Evolutionary conservation across 495 filamentous ascomycete genomes (phyloP).

Genomic region (Xylaria sp.): DNA sequence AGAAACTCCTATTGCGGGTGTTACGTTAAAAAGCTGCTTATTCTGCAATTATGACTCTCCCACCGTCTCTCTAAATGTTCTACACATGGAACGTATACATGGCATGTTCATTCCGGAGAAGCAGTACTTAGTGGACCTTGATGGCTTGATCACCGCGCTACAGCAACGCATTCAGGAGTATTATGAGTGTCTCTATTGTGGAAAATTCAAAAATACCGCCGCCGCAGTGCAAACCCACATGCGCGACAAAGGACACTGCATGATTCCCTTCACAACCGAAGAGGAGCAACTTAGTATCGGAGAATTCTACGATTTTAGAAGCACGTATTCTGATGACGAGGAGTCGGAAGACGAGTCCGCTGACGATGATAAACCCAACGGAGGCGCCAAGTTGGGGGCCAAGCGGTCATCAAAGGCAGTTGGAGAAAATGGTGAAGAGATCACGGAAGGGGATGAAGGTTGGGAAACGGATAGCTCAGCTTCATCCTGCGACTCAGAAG

Average conservation of each 20-base stretch:
- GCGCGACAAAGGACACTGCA: slow-evolving; percentile 95
- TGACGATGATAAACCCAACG: slow-evolving; percentile 55
- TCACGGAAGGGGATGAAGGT: slow-evolving; percentile 66
- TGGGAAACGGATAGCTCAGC: slow-evolving; percentile 94
- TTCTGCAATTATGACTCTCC: slow-evolving; percentile 89
- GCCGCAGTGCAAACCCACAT: slow-evolving; percentile 90
- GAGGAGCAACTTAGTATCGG: slow-evolving; percentile 93
- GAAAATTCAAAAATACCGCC: slow-evolving; percentile 73
- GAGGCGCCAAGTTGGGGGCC: slow-evolving; percentile 65
- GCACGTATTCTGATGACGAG: slow-evolving; percentile 85
- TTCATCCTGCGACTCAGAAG: slow-evolving; percentile 80
- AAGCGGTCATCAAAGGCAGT: slow-evolving; percentile 56
- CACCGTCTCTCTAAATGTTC: slow-evolving; percentile 71
- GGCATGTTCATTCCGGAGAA: slow-evolving; percentile 96
- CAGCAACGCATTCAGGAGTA: slow-evolving; percentile 79
- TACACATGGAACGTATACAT: slow-evolving; percentile 91
- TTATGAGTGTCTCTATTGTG: slow-evolving; percentile 79
- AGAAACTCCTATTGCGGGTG: slow-evolving; percentile 42
- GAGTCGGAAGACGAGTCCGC: slow-evolving; percentile 65
- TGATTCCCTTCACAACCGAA: slow-evolving; percentile 89
- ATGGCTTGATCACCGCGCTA: slow-evolving; percentile 76
- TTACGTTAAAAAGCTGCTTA: slow-evolving; percentile 72
- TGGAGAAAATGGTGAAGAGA: slow-evolving; percentile 55
- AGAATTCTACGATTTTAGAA: slow-evolving; percentile 97
- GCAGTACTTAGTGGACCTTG: slow-evolving; percentile 77